These are phyloP conservation scores for Aspergillus hancockii DNA, from an alignment of 495 filamentous ascomycete species.

Conservation along the genomic window DNA sequence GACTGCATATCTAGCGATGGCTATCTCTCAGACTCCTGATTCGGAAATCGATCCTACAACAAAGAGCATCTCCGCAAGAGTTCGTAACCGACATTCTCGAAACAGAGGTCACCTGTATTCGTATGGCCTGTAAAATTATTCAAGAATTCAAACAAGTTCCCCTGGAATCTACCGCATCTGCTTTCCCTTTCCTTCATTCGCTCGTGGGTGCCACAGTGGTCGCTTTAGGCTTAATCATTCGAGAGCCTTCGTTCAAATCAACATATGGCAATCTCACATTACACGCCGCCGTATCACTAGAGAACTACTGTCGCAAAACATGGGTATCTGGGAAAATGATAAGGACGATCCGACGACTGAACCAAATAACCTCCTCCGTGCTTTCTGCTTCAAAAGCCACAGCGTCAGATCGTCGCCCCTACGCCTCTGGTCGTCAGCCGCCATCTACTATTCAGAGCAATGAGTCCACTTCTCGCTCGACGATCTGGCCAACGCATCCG, in stretches of 20 bases:
- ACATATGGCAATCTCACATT: constrained; percentile 16
- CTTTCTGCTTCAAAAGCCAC: not conserved
- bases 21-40: constrained; percentile 28
- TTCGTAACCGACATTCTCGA: constrained; percentile 13
- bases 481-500: not conserved
- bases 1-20: constrained; percentile 22
- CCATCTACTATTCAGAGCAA: not conserved
- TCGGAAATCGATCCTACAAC: constrained; percentile 27
- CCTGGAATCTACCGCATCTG: constrained; percentile 26
- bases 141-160: constrained; percentile 26
- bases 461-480: not conserved
- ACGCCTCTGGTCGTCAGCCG: too few species aligned
- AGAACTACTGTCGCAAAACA: constrained; percentile 27
- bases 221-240: constrained; percentile 26
- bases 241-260: constrained; percentile 20
- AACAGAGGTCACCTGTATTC: constrained; percentile 29
- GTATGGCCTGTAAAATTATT: constrained; percentile 20
- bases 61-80: not conserved
- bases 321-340: constrained; percentile 32
- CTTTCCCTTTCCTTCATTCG: constrained; percentile 31
- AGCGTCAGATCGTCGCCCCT: not conserved
- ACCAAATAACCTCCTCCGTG: constrained; percentile 16
- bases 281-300: constrained; percentile 20
- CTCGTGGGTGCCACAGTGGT: constrained; percentile 24
- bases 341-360: constrained; percentile 26